These are phyloP conservation scores for Fonsecaea pugnacius DNA, from an alignment of 2,329 filamentous ascomycete species.

Conservation along the genomic window DNA sequence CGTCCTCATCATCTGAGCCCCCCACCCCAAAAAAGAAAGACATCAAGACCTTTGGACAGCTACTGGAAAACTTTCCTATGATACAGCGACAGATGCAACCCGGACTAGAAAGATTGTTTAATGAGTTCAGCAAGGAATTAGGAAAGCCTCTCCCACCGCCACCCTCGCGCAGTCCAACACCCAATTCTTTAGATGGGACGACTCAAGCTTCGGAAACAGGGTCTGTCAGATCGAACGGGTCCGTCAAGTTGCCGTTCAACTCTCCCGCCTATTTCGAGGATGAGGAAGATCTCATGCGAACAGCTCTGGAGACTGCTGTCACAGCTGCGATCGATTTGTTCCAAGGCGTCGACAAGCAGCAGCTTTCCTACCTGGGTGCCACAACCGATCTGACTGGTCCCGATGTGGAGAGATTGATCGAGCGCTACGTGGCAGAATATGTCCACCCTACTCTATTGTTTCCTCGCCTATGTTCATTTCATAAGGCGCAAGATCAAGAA, in stretches of 20 bases:
- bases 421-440: conserved; percentile 91
- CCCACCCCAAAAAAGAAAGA: conserved; percentile 75
- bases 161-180: conserved; percentile 44
- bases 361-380: conserved; percentile 85
- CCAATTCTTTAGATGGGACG: conserved; percentile 32
- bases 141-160: conserved; percentile 82
- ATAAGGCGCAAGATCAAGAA: conserved; percentile 80
- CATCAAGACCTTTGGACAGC: conserved; percentile 84
- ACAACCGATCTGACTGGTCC: conserved; percentile 93
- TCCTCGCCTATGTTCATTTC: conserved; percentile 76
- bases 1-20: conserved; percentile 41
- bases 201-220: conserved; percentile 39
- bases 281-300: conserved; percentile 87
- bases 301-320: conserved; percentile 86
- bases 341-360: conserved; percentile 92
- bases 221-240: conserved; percentile 44
- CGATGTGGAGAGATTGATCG: conserved; percentile 88
- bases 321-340: conserved; percentile 94
- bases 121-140: conserved; percentile 83
- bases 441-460: conserved; percentile 85
- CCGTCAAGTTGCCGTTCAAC: conserved; percentile 54
- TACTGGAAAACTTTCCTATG: conserved; percentile 89
- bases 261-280: conserved; percentile 79
- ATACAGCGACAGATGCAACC: conserved; percentile 96
- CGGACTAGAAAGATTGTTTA: conserved; percentile 84